Conservation (phyloP, 2,329 filamentous ascomycete genomes). For the Pseudogymnoascus verrucosus region DNA sequence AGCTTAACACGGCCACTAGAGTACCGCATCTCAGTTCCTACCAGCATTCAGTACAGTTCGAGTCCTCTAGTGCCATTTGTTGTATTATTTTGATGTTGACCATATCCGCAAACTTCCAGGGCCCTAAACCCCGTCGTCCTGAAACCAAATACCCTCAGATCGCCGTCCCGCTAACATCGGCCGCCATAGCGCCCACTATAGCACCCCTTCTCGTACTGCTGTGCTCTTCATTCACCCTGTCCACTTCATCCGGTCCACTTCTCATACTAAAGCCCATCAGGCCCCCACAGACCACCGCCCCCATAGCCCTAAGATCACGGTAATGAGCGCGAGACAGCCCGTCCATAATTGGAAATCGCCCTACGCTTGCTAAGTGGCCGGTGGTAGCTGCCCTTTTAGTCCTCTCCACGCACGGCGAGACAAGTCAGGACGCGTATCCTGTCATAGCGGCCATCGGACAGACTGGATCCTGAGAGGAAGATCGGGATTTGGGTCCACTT, state of each 20-base stretch:
- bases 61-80: not conserved
- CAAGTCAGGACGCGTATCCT: not conserved
- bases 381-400: not conserved
- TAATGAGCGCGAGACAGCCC: constrained; percentile 5
- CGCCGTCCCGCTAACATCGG: not conserved
- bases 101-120: not conserved
- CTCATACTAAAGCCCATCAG: not conserved
- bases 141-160: constrained; percentile 7
- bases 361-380: not conserved
- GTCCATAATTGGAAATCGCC: not conserved
- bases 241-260: not conserved
- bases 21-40: not conserved
- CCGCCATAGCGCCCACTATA: not conserved
- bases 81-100: not conserved
- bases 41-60: not conserved
- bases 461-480: not conserved
- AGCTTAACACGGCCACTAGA: not conserved
- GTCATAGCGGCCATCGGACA: not conserved
- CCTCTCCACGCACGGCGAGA: not conserved
- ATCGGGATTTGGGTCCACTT: constrained; percentile 2
- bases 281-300: not conserved
- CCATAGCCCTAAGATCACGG: not conserved
- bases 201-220: not conserved
- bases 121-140: not conserved
- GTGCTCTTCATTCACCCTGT: not conserved